These are phyloP conservation scores for Tolypocladium ovalisporum DNA, from an alignment of 2,329 filamentous ascomycete genomes.

Conservation along the genomic window DNA sequence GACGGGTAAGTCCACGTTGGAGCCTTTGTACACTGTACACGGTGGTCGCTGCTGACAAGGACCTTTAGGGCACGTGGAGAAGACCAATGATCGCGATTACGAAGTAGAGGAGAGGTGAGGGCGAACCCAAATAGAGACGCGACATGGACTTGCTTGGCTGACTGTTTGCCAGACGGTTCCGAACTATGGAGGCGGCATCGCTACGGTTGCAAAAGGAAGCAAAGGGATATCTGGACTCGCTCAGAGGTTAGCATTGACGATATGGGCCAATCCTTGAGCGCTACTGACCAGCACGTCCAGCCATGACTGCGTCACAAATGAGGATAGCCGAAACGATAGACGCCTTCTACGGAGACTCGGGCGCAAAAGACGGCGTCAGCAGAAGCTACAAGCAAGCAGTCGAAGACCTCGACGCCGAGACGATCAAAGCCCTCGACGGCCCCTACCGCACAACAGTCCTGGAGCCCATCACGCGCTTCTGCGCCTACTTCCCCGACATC, in stretches of 20 bases:
- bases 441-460: slow-evolving; percentile 91
- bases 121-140: neutral
- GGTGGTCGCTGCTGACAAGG: neutral
- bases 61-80: slow-evolving; percentile 75
- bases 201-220: slow-evolving; percentile 92
- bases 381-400: slow-evolving; percentile 97
- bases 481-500: slow-evolving; percentile 96
- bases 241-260: slow-evolving; percentile 54
- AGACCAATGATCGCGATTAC: slow-evolving; percentile 97
- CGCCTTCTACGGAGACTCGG: slow-evolving; percentile 95
- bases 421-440: slow-evolving; percentile 94
- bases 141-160: slow-evolving; percentile 5
- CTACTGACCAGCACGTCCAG: slow-evolving; percentile 29
- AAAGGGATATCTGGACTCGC: slow-evolving; percentile 92
- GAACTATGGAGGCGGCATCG: slow-evolving; percentile 92
- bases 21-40: no score
- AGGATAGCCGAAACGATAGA: slow-evolving; percentile 98
- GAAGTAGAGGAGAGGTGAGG: slow-evolving; percentile 83
- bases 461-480: slow-evolving; percentile 91
- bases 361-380: slow-evolving; percentile 88
- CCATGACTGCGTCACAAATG: slow-evolving; percentile 99
- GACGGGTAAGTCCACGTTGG: slow-evolving; percentile 50
- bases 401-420: slow-evolving; percentile 94
- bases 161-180: slow-evolving; percentile 60
- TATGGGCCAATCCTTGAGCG: neutral